Evolutionary conservation across 164 flowering plant genomes (phyloP).

Genomic region (Chimonanthus salicifolius): DNA sequence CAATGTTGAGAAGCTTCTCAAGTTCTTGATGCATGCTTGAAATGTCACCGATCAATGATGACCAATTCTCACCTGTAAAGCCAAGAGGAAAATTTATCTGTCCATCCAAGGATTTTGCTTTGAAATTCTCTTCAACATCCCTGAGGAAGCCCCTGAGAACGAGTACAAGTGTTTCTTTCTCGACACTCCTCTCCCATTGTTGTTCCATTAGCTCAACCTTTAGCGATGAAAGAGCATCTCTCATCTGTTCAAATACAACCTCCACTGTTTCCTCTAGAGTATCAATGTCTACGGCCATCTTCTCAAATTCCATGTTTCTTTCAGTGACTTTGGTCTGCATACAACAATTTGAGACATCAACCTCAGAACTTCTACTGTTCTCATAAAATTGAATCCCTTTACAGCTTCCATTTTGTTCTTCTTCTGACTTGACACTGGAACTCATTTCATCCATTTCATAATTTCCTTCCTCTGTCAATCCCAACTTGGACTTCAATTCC

Average conservation of each 20-base stretch:
- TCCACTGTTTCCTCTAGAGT: slow-evolving; percentile 58
- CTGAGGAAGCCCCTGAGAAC: slow-evolving; percentile 33
- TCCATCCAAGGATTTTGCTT: slow-evolving; percentile 14
- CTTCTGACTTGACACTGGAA: not conserved
- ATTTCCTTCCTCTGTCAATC: slow-evolving; percentile 11
- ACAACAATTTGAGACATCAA: slow-evolving; percentile 6
- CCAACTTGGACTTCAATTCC: slow-evolving; percentile 12
- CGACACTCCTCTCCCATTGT: slow-evolving; percentile 49
- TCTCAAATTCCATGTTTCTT: slow-evolving; percentile 30
- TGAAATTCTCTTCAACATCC: slow-evolving; percentile 27
- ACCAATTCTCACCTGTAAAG: slow-evolving; percentile 18
- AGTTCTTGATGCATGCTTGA: slow-evolving; percentile 34
- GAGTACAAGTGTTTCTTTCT: slow-evolving; percentile 33
- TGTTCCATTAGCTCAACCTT: slow-evolving; percentile 51
- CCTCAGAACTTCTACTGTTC: not conserved
- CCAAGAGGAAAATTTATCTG: slow-evolving; percentile 4
- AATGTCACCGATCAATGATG: slow-evolving; percentile 34
- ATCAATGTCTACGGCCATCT: slow-evolving; percentile 62
- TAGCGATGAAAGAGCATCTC: slow-evolving; percentile 34
- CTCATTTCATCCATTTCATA: not conserved
- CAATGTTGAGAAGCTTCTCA: slow-evolving; percentile 19
- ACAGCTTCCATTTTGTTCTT: not conserved
- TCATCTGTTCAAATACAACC: slow-evolving; percentile 59
- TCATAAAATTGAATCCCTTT: not conserved
- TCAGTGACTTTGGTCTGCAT: slow-evolving; percentile 10